phyloP scores from a whole-genome alignment of 1,139 yeast genomes.

The Blastobotrys ciferrii region DNA sequence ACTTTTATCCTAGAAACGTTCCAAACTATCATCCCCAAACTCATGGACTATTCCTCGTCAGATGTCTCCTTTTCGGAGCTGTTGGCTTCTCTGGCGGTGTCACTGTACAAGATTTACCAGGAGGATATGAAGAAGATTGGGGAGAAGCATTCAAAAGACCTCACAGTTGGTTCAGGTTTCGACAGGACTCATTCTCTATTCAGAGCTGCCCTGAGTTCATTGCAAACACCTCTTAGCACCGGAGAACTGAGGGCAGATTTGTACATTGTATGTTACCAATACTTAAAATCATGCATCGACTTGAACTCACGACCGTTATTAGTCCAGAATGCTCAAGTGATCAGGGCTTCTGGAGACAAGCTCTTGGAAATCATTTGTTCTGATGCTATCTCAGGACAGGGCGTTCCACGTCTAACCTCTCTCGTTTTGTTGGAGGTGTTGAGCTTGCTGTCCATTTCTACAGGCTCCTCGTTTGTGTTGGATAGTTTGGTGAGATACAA shows the following conservation, averaged over 20 bases:
- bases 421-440: constrained; percentile 69
- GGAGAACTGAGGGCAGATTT: constrained; percentile 71
- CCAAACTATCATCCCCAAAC: constrained; percentile 71
- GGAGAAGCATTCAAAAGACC: constrained; percentile 23
- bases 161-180: constrained; percentile 34
- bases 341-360: constrained; percentile 59
- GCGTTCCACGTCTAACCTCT: constrained; percentile 74
- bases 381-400: constrained; percentile 81
- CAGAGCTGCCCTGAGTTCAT: constrained; percentile 70
- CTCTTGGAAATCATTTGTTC: constrained; percentile 64
- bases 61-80: constrained; percentile 73
- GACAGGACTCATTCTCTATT: constrained; percentile 67
- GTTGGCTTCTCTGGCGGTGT: constrained; percentile 69
- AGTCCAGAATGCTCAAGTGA: constrained; percentile 50
- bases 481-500: constrained; percentile 64
- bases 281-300: constrained; percentile 39
- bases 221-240: constrained; percentile 66
- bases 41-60: constrained; percentile 66
- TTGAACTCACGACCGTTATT: constrained; percentile 42
- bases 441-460: constrained; percentile 53
- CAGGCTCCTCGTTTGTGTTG: constrained; percentile 55
- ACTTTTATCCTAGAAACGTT: constrained; percentile 74
- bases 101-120: constrained; percentile 63
- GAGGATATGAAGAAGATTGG: constrained; percentile 42
- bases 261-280: constrained; percentile 69